Percentiles rank a stretch among this genome's conserved stretches.
These are phyloP conservation scores for Wickerhamiella bombiphila DNA, from an alignment of 805 yeast genomes.

Conservation along the genomic window DNA sequence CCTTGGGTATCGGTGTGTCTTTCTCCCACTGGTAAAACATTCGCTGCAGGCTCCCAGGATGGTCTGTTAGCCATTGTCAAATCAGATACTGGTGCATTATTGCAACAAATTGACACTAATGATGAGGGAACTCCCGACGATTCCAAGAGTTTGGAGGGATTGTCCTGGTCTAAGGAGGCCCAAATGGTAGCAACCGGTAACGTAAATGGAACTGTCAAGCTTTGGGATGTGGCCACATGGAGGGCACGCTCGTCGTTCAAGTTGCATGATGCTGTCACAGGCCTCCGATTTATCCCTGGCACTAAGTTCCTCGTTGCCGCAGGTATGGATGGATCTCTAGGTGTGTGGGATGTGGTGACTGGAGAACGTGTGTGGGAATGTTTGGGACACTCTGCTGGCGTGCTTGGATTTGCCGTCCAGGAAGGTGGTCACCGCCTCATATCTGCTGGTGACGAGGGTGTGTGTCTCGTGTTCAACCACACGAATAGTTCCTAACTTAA, in stretches of 20 bases:
- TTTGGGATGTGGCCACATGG: constrained; percentile 81
- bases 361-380: constrained; percentile 67
- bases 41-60: constrained; percentile 79
- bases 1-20: constrained; percentile 74
- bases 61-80: constrained; percentile 75
- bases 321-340: constrained; percentile 73
- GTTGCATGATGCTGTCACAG: constrained; percentile 74
- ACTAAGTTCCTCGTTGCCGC: constrained; percentile 41
- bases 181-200: constrained; percentile 72
- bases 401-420: constrained; percentile 65
- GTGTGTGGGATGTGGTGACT: constrained; percentile 79
- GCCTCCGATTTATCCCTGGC: constrained; percentile 45
- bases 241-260: constrained; percentile 57
- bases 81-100: constrained; percentile 53
- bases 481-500: not conserved
- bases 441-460: constrained; percentile 97
- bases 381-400: constrained; percentile 88
- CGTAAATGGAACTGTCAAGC: constrained; percentile 72
- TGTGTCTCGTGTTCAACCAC: constrained; percentile 50
- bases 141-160: constrained; percentile 63
- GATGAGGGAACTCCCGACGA: constrained; percentile 23
- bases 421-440: constrained; percentile 54
- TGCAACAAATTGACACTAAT: constrained; percentile 47
- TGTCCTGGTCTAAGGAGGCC: constrained; percentile 58
- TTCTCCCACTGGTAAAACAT: constrained; percentile 34